phyloP scores from a whole-genome alignment of 2,329 filamentous ascomycete genomes.

The Zelopaecilomyces penicillatus region DNA sequence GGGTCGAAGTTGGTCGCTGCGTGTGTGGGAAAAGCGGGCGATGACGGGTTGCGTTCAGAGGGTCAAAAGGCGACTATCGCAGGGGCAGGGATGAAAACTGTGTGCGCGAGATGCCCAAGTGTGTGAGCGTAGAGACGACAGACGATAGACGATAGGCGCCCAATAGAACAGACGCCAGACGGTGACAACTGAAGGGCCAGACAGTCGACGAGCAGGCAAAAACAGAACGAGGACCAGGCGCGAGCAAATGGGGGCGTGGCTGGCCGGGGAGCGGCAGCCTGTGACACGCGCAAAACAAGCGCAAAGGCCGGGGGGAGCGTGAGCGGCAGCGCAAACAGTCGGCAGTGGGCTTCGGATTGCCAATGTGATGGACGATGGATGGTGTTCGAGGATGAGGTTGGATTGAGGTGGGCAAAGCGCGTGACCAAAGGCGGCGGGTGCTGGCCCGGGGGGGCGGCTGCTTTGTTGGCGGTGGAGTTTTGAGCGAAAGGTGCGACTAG shows the following conservation, averaged over 20 bases:
- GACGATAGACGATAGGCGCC: no score
- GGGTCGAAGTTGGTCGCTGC: neutral
- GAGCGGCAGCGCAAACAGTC: neutral
- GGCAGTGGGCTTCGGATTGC: no score
- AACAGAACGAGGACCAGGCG: neutral
- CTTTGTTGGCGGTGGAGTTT: neutral
- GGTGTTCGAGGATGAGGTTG: slow-evolving; percentile 24
- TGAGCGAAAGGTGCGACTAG: neutral
- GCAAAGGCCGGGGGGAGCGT: neutral
- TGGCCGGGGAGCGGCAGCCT: neutral
- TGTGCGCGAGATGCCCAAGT: neutral
- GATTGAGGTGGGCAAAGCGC: slow-evolving; percentile 27
- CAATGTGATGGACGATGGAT: slow-evolving; percentile 2
- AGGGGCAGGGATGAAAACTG: neutral
- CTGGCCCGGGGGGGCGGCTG: slow-evolving; percentile 1
- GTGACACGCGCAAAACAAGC: neutral
- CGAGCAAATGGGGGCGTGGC: no score
- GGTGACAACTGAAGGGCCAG: neutral
- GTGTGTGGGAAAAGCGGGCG: neutral
- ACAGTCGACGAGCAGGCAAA: neutral
- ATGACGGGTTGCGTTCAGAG: neutral
- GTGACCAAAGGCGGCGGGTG: slow-evolving; percentile 25
- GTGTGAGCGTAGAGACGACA: no score
- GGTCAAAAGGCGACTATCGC: neutral
- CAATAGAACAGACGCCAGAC: neutral